Evolutionary conservation across 1,284 basidiomycete genomes (phyloP).

Genomic region (Anthracocystis setariae): DNA sequence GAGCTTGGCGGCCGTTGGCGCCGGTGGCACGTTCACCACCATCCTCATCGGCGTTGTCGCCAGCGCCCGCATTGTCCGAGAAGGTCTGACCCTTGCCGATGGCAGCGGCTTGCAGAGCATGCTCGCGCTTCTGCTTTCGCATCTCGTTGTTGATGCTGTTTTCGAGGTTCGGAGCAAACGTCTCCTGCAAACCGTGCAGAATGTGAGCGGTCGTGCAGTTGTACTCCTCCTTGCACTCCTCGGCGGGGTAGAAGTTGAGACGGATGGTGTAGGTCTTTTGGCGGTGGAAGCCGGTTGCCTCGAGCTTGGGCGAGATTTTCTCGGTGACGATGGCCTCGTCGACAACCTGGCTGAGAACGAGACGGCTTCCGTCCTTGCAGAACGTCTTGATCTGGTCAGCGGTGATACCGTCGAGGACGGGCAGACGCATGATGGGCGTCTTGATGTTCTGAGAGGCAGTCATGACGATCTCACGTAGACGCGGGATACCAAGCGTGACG

Average conservation of each 20-base stretch:
- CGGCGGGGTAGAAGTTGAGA: slow-evolving; percentile 85
- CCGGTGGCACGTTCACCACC: slow-evolving; percentile 74
- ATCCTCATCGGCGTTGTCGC: slow-evolving; percentile 62
- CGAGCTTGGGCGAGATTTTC: slow-evolving; percentile 76
- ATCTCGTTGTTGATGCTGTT: slow-evolving; percentile 88
- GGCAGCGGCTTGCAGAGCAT: slow-evolving; percentile 80
- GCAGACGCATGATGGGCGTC: slow-evolving; percentile 97
- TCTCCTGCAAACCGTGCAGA: slow-evolving; percentile 77
- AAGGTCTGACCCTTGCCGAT: slow-evolving; percentile 77
- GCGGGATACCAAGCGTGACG: slow-evolving; percentile 98
- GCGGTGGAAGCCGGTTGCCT: slow-evolving; percentile 72
- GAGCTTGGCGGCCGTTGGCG: slow-evolving; percentile 61
- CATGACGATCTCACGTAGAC: slow-evolving; percentile 98
- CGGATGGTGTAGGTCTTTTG: slow-evolving; percentile 84
- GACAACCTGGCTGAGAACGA: slow-evolving; percentile 88
- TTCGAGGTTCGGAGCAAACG: slow-evolving; percentile 84
- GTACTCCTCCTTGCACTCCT: slow-evolving; percentile 88
- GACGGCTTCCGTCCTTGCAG: slow-evolving; percentile 87
- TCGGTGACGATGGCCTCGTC: slow-evolving; percentile 87
- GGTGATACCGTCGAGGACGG: slow-evolving; percentile 65
- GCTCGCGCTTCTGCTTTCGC: slow-evolving; percentile 83
- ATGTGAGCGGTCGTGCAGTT: slow-evolving; percentile 81
- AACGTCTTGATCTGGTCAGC: slow-evolving; percentile 74
- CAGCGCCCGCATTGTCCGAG: slow-evolving; percentile 70
- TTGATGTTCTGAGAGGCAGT: slow-evolving; percentile 95